phyloP scores from a whole-genome alignment of 2,329 filamentous ascomycete genomes.

The Fusarium piperis region DNA sequence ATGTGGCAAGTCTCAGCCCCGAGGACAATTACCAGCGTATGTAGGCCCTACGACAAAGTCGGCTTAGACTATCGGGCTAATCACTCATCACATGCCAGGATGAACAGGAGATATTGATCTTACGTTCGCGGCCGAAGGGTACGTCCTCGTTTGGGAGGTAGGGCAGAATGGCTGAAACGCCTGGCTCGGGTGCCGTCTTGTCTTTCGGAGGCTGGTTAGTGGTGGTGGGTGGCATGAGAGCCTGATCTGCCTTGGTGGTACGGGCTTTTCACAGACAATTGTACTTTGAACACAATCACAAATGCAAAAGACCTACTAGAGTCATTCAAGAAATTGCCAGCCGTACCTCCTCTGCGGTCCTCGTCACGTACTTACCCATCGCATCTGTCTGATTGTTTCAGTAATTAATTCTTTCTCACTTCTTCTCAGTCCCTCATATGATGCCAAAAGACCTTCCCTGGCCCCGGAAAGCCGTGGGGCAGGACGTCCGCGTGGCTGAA shows the following conservation, averaged over 20 bases:
- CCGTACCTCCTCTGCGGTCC: background rate
- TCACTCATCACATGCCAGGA: background rate
- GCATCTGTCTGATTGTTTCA: too few species aligned
- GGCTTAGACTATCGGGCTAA: background rate
- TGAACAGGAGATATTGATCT: background rate
- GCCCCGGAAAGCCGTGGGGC: background rate
- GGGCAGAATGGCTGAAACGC: background rate
- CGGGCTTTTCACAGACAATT: background rate
- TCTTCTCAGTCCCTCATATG: background rate
- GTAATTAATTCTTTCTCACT: background rate
- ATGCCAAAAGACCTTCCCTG: background rate
- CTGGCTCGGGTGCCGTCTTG: background rate
- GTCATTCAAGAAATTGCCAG: background rate
- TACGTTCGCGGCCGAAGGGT: background rate
- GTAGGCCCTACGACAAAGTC: background rate
- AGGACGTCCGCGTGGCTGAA: background rate
- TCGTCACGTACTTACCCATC: too few species aligned
- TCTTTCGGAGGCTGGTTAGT: background rate
- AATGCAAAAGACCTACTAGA: background rate
- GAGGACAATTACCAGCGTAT: background rate
- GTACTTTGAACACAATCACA: background rate
- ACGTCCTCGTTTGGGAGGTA: background rate
- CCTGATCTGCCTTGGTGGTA: background rate
- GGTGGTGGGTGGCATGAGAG: background rate
- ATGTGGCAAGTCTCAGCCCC: constrained; percentile 1